These are phyloP conservation scores for Leccinum sublutescens DNA, from an alignment of 768 basidiomycete genomes.

Conservation along the genomic window DNA sequence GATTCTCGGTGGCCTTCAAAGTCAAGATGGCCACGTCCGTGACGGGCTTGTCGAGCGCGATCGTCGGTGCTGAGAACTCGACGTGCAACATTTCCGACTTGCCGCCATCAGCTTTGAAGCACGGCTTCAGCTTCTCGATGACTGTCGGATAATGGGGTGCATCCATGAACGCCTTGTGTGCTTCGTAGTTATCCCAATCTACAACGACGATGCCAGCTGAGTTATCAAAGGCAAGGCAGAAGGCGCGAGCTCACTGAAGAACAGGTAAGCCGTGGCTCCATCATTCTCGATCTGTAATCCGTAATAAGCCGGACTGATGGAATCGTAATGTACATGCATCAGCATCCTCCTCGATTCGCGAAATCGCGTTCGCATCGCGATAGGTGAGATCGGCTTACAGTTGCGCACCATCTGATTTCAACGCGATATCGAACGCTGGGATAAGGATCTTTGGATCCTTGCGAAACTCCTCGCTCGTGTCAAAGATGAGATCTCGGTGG, in stretches of 20 bases:
- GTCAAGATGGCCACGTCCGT: constrained; percentile 20
- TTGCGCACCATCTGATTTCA: neutral
- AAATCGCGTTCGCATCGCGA: neutral
- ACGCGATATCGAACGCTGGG: neutral
- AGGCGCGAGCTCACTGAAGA: constrained; percentile 16
- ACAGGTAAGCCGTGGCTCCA: constrained; percentile 7
- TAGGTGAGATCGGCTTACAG: neutral
- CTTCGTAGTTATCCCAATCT: constrained; percentile 30
- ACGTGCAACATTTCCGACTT: constrained; percentile 21
- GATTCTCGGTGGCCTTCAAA: constrained; percentile 26
- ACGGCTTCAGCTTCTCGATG: neutral
- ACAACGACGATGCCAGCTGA: neutral
- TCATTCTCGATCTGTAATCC: constrained; percentile 22
- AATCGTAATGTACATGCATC: neutral
- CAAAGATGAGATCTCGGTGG: neutral
- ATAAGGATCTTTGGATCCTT: neutral
- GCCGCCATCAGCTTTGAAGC: neutral
- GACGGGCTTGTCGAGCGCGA: constrained; percentile 22
- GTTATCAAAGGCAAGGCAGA: neutral
- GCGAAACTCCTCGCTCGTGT: neutral
- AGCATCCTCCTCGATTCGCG: neutral
- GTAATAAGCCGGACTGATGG: neutral
- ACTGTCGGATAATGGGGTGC: constrained; percentile 5
- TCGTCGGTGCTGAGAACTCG: constrained; percentile 13
- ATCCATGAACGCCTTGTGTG: constrained; percentile 17